Evolutionary conservation across 768 basidiomycete species (phyloP), one percentile per base, ranked within the genome.

Genomic region (Harrya chromipes): DNA sequence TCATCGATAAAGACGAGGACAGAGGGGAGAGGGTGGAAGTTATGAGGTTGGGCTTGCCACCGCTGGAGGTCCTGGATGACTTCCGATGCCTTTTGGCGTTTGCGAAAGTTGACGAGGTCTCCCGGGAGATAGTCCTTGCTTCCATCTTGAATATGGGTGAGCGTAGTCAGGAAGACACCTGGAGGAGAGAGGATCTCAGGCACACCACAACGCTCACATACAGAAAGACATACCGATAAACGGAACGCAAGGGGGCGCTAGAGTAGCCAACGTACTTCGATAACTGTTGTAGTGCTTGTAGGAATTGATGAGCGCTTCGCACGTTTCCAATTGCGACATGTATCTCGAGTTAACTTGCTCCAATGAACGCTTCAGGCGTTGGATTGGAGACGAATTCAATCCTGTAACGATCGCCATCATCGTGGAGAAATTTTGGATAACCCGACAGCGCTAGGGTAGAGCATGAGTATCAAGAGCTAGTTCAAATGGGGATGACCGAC

Each of bases 281-380:
- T 84, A 86, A 45, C 74, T 81, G 49, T 78, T 77, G 69, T 84
- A 87, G 56, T 85, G 87, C 66, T 81, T 83, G 61, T 79, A 80
- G 27, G 83, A 79, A 57, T 83, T 78, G 58, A 87, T 75, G 36
- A 80, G 75, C 49, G 75, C 70, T 59, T 84, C 82, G 48, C 85
- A 73, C 21, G 73, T 67, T 19, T 74, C 73, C 52, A 85, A 68
- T 47, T 74, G 67, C 5, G 75, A 68, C 68, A 77, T 74, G 39
- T 75, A 65, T 54, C 74, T 77, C 26, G 73, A 68, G 54, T 57
- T 75, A 23, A 85, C 73, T 56, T 74, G 72, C 47, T 85, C 82
- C 75, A 81, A 82, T 2, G 85, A 84, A 43, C 85, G 75, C 56
- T 81, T 82, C 23, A 87, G 70, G 12, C 85, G 77, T 35, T 76